phyloP scores from a whole-genome alignment of 2,329 filamentous ascomycete species.

The Coniochaeta prunicola region DNA sequence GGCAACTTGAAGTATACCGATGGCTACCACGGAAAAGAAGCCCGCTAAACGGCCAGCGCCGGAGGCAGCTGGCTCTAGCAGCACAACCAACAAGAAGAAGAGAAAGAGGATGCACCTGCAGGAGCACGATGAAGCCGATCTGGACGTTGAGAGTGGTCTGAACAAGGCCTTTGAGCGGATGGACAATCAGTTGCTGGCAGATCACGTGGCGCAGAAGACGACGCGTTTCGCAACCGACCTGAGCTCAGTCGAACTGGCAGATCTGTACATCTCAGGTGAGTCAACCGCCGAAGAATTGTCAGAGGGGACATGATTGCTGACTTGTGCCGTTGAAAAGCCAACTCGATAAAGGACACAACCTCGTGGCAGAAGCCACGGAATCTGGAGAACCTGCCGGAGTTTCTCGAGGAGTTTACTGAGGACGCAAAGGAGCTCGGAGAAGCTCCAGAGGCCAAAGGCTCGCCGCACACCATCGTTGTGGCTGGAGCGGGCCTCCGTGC shows the following conservation, averaged over 20 bases:
- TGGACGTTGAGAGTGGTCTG: conserved; percentile 65
- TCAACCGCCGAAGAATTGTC: not conserved
- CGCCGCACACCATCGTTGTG: conserved; percentile 85
- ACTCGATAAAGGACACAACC: conserved; percentile 72
- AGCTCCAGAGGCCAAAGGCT: conserved; percentile 60
- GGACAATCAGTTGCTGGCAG: conserved; percentile 76
- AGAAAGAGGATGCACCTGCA: conserved; percentile 48
- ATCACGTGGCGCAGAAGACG: conserved; percentile 76
- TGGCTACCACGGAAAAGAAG: not conserved
- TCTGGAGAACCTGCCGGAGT: conserved; percentile 68
- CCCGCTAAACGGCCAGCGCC: not conserved
- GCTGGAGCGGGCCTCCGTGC: conserved; percentile 77
- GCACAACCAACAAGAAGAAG: conserved; percentile 11
- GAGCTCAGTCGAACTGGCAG: conserved; percentile 76
- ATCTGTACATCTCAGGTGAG: conserved; percentile 71
- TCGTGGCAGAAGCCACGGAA: conserved; percentile 61
- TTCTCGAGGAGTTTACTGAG: conserved; percentile 61
- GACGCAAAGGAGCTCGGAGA: conserved; percentile 50
- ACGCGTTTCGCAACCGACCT: conserved; percentile 72
- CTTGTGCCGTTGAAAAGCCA: conserved; percentile 39
- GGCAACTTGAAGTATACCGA: not conserved
- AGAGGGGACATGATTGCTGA: not conserved
- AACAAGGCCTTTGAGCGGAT: conserved; percentile 77
- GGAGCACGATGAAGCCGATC: conserved; percentile 44
- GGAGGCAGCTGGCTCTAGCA: not conserved